phyloP scores from a whole-genome alignment of 73 alveolate species.

The Paramecium caudatum region DNA sequence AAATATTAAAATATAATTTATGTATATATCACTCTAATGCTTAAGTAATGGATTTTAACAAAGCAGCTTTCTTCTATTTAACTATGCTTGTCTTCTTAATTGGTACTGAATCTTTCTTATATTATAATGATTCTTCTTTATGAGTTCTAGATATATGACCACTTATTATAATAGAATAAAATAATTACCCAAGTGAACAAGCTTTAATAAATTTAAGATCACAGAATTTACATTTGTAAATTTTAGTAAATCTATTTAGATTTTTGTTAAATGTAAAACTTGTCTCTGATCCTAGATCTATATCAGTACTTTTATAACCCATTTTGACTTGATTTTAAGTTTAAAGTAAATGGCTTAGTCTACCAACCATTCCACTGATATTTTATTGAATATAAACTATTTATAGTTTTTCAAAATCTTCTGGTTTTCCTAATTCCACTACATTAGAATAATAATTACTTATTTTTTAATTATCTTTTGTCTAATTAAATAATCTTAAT shows the following conservation, averaged over 20 bases:
- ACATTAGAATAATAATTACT: neutral
- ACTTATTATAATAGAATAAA: neutral
- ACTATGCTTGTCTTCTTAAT: neutral
- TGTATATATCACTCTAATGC: no score
- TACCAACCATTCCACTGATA: neutral
- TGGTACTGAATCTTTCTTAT: neutral
- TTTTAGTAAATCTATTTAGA: neutral
- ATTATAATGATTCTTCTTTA: conserved; percentile 32
- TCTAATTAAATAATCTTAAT: neutral
- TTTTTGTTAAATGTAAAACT: neutral
- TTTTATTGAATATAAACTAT: neutral
- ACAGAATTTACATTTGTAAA: conserved; percentile 54
- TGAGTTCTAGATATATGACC: conserved; percentile 52
- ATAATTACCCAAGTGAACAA: conserved; percentile 46
- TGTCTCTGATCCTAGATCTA: neutral
- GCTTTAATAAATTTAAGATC: neutral
- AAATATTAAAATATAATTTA: no score
- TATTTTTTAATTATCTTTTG: neutral
- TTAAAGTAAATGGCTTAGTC: neutral
- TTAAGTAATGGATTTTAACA: conserved; percentile 36
- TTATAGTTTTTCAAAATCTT: neutral
- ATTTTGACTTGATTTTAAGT: neutral
- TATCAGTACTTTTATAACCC: neutral
- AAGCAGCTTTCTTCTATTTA: conserved; percentile 3
- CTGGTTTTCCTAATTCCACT: conserved; percentile 23